Percentiles rank a stretch among this genome's conserved stretches.
Conservation (phyloP, 169 alveolate species). For the Plasmodium fragile region DNA sequence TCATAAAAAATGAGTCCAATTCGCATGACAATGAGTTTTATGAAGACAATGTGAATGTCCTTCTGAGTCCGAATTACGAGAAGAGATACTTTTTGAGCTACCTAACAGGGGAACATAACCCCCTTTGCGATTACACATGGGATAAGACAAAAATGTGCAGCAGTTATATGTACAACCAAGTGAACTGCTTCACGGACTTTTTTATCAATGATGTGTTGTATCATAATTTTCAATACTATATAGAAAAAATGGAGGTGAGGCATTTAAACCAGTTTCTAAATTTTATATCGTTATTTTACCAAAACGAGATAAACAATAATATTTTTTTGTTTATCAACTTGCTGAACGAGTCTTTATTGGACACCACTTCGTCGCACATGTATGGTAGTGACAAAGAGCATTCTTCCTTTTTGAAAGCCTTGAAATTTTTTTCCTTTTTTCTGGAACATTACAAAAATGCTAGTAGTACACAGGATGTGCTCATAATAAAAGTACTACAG, state of each 20-base stretch:
- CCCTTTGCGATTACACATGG: background rate
- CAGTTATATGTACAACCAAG: slow-evolving; percentile 21
- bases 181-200: slow-evolving; percentile 34
- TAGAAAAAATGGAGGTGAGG: slow-evolving; percentile 52
- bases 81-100: slow-evolving; percentile 10
- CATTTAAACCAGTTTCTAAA: slow-evolving; percentile 45
- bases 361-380: background rate
- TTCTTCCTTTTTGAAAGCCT: slow-evolving; percentile 21
- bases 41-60: slow-evolving; percentile 9
- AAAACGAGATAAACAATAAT: slow-evolving; percentile 63
- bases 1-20: slow-evolving; percentile 54
- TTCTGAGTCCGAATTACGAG: slow-evolving; percentile 22
- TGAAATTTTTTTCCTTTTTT: slow-evolving; percentile 64
- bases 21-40: slow-evolving; percentile 15
- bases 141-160: background rate
- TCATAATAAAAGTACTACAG: slow-evolving; percentile 41
- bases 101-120: background rate
- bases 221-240: slow-evolving; percentile 35
- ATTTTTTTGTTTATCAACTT: slow-evolving; percentile 51
- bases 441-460: slow-evolving; percentile 65
- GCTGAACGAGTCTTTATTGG: slow-evolving; percentile 51
- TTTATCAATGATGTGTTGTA: slow-evolving; percentile 61
- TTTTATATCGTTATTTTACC: slow-evolving; percentile 49
- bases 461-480: slow-evolving; percentile 57
- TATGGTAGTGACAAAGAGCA: background rate